phyloP scores from a whole-genome alignment of 306 rosid genomes.

The Dicorynia guianensis region DNA sequence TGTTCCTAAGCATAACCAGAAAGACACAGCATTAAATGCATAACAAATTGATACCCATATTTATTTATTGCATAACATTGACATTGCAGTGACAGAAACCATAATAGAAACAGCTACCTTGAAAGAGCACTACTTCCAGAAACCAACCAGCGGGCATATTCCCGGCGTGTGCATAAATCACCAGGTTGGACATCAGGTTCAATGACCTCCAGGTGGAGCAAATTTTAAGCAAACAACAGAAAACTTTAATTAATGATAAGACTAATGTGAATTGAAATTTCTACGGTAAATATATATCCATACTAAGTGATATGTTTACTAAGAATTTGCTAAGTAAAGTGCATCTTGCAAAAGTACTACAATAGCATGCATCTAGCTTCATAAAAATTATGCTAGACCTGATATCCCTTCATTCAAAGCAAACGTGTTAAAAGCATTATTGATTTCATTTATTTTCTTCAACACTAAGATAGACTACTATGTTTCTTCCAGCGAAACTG shows the following conservation, averaged over 20 bases:
- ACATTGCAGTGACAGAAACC: conserved; percentile 12
- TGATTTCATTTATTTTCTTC: conserved; percentile 24
- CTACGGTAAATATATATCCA: neutral
- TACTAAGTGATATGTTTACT: neutral
- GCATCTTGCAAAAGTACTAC: conserved; percentile 17
- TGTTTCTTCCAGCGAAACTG: too few species aligned
- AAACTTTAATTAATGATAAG: conserved; percentile 11
- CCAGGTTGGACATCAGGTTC: conserved; percentile 88
- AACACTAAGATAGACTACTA: conserved; percentile 22
- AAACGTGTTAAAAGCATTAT: conserved; percentile 11
- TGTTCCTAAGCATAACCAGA: conserved; percentile 60
- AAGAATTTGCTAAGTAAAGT: conserved; percentile 14
- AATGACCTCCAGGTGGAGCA: conserved; percentile 68
- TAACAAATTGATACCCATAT: conserved; percentile 18
- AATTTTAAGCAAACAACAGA: conserved; percentile 24
- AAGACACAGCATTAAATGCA: conserved; percentile 33
- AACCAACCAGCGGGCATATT: conserved; percentile 97
- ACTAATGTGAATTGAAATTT: conserved; percentile 7
- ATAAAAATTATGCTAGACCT: conserved; percentile 28
- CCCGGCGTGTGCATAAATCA: conserved; percentile 93
- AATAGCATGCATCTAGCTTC: conserved; percentile 24
- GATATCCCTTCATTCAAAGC: conserved; percentile 5
- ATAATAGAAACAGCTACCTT: conserved; percentile 61
- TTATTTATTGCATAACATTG: conserved; percentile 17
- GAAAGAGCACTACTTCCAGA: conserved; percentile 91